Evolutionary conservation across 805 yeast species (phyloP), one percentile per base, ranked within the genome.

Genomic region (Pichia phayaonensis): DNA sequence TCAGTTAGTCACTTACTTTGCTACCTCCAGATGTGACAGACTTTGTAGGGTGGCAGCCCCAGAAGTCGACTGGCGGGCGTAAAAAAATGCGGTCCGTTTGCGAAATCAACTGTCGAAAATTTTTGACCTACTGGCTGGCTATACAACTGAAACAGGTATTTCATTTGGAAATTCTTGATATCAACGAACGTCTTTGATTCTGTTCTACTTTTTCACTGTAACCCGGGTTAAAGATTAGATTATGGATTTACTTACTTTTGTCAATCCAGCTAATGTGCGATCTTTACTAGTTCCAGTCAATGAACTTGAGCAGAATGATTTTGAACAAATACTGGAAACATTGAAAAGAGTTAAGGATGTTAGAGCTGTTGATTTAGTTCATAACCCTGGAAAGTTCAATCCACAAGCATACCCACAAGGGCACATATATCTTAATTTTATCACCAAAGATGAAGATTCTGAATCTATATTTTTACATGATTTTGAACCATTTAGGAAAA

Each of bases 381-480:
- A 94, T 6, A 79, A 79, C 43, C 72, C 70, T 22, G 75, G 83
- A 24, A 59, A 74, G 58, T 90, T 90, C 72, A 86, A 86, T 57
- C 97, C 98, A 1, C 94, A 84, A 60, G 83, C 84, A 0, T 86
- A 80, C 59, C 96, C 97, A 1, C 75, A 76, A 46, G 98, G 98
- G 0, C 69, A 84, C 46, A 66, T 92, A 1, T 64, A 81, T 15
- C 86, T 77, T 60, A 82, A 81, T 50, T 80, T 80, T 55, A 60
- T 68, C 8, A 70, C 76, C 1, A 83, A 79, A 49, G 73, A 72
- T n/a, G 81, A 79, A 40, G 64, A 60, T 44, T 23, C 55, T 0
- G 64, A 59, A 22, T 74, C 84, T 26, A 66, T 82, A 8, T 83
- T 85, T 48, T 70, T 92, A 41, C 87, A 85, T 57, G 98, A 92